Evolutionary conservation across 495 filamentous ascomycete genomes (phyloP).

Genomic region (Hypoxylon perforatum): DNA sequence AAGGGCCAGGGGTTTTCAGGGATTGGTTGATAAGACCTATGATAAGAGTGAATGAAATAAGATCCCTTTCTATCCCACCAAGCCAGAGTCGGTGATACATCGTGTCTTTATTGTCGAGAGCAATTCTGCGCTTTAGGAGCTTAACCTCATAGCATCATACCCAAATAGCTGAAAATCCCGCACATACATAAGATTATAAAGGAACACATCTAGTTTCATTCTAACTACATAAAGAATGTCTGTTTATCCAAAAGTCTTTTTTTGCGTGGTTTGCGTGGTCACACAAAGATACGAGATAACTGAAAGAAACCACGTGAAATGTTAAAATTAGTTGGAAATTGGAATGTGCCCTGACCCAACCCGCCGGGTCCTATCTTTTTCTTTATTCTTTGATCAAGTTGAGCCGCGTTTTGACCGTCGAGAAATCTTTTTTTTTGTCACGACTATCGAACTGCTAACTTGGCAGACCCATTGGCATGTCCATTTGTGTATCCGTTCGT

Average conservation of each 20-base stretch:
- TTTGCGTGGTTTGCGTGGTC: conserved; percentile 1
- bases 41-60: conserved; percentile 13
- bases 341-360: neutral
- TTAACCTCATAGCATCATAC: too few relatives aligned
- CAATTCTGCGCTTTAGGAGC: too few relatives aligned
- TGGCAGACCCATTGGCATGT: conserved; percentile 18
- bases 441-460: neutral
- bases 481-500: conserved; percentile 24
- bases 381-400: neutral
- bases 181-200: neutral
- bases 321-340: neutral
- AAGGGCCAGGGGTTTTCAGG: conserved; percentile 19
- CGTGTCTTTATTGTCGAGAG: too few relatives aligned
- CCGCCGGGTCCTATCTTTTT: neutral
- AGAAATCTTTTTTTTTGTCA: neutral
- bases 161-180: too few relatives aligned
- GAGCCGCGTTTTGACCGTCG: neutral
- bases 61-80: too few relatives aligned
- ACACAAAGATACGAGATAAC: conserved; percentile 12
- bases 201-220: neutral
- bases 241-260: conserved; percentile 8
- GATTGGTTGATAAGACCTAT: conserved; percentile 1
- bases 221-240: conserved; percentile 25
- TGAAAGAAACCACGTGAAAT: conserved; percentile 22
- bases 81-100: too few relatives aligned